Percentiles rank a stretch among this genome's conserved stretches.
Conservation (phyloP, 2,329 filamentous ascomycete species). For the Diaporthe ampelina region DNA sequence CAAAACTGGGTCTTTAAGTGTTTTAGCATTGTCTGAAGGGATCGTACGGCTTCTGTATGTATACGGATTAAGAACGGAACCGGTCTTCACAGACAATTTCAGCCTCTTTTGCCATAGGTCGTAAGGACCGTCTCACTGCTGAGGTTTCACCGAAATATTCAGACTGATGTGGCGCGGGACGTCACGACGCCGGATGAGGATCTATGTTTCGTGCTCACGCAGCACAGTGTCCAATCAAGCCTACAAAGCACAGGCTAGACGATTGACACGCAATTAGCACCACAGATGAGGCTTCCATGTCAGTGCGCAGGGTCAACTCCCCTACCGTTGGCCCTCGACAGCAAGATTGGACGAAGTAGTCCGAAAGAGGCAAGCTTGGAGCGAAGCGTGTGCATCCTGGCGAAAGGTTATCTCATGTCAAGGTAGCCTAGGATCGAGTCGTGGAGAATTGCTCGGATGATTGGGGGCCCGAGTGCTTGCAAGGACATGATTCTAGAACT, state of each 20-base stretch:
- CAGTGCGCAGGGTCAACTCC: neutral
- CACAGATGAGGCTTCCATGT: neutral
- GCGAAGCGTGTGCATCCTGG: neutral
- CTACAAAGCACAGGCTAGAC: no score
- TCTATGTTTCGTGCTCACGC: constrained; percentile 3
- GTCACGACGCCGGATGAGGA: neutral
- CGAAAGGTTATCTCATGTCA: neutral
- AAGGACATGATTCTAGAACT: neutral
- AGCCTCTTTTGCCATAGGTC: no score
- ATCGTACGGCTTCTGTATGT: no score
- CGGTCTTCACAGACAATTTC: no score
- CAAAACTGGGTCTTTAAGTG: no score
- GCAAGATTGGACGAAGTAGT: neutral
- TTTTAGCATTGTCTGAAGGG: no score
- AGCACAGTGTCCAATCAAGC: neutral
- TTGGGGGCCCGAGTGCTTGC: neutral
- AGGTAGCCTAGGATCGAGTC: neutral
- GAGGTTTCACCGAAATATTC: neutral
- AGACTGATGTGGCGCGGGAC: constrained; percentile 3
- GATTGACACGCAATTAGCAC: neutral
- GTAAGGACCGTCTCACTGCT: no score
- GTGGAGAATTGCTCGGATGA: constrained; percentile 19
- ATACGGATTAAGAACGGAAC: no score
- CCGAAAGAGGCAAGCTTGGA: neutral
- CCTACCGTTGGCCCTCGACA: no score